A percentile compares a stretch with the other conserved stretches of the same genome.
These are phyloP conservation scores for Colletotrichum destructivum DNA, from an alignment of 2,329 filamentous ascomycete species.

Conservation along the genomic window DNA sequence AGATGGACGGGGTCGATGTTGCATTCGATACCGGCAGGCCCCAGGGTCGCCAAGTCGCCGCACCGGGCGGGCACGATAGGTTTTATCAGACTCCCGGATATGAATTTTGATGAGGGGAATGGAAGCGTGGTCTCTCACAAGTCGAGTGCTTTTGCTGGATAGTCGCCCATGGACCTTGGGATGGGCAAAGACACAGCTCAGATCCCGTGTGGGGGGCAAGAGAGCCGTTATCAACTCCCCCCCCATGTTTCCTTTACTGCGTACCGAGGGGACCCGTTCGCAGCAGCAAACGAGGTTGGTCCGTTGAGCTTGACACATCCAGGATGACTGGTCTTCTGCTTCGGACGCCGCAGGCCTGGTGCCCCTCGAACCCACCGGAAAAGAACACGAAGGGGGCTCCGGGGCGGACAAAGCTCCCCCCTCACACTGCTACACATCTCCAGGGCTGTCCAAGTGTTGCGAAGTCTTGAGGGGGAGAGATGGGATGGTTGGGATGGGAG, in stretches of 20 bases:
- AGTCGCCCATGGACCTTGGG: no score
- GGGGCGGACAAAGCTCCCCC: conserved; percentile 23
- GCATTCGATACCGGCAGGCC: not conserved
- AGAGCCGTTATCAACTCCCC: conserved; percentile 31
- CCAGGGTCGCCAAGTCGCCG: conserved; percentile 20
- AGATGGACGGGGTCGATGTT: not conserved
- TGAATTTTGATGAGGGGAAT: not conserved
- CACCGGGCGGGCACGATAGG: conserved; percentile 21
- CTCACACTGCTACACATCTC: not conserved
- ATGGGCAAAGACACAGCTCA: not conserved
- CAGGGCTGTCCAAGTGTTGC: conserved; percentile 1
- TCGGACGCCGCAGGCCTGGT: conserved; percentile 10
- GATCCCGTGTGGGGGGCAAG: not conserved
- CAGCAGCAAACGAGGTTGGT: not conserved
- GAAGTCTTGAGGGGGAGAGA: not conserved
- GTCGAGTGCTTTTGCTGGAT: not conserved
- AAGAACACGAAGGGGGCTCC: conserved; percentile 8
- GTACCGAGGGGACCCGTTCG: conserved; percentile 24
- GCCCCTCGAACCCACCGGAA: not conserved
- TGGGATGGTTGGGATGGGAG: conserved; percentile 22
- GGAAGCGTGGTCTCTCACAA: no score
- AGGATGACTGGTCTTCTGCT: conserved; percentile 32
- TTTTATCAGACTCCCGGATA: not conserved
- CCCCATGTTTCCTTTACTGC: not conserved
- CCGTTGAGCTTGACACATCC: conserved; percentile 24